Conservation (phyloP, 1,284 basidiomycete genomes). For the Trichosporon faecale region DNA sequence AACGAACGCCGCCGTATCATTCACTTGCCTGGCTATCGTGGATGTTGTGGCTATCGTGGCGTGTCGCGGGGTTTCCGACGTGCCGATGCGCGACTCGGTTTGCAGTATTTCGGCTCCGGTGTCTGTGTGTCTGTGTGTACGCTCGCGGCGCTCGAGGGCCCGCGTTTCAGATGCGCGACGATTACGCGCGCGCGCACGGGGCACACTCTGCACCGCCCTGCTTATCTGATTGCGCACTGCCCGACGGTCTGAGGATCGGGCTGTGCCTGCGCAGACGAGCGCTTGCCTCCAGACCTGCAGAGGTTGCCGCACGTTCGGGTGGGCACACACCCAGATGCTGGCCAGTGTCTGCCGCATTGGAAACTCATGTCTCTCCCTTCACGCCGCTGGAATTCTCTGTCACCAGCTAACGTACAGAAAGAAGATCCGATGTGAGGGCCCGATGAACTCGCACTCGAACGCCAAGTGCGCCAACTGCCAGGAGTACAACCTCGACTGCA, state of each 20-base stretch:
- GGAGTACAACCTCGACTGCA: constrained; percentile 69
- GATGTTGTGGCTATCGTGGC: not conserved
- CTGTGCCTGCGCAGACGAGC: not conserved
- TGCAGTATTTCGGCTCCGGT: not conserved
- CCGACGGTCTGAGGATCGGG: not conserved
- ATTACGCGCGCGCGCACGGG: not conserved
- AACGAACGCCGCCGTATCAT: too few species aligned
- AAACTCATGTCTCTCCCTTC: too few species aligned
- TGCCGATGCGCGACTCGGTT: too few species aligned
- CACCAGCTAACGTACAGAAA: constrained; percentile 26
- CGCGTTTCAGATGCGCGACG: not conserved
- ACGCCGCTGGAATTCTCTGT: too few species aligned
- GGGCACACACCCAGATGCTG: too few species aligned
- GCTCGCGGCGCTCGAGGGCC: too few species aligned
- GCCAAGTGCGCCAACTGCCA: constrained; percentile 70
- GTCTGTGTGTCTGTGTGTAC: too few species aligned
- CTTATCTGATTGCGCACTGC: not conserved
- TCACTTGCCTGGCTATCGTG: too few species aligned
- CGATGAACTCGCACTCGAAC: constrained; percentile 41
- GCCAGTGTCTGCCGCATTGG: too few species aligned
- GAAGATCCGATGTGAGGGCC: constrained; percentile 53
- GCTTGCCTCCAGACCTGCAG: too few species aligned
- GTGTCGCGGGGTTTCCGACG: too few species aligned
- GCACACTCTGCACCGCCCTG: not conserved
- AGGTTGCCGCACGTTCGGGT: too few species aligned